A percentile compares a stretch with the other conserved stretches of the same genome.
phyloP scores from a whole-genome alignment of 2,329 filamentous ascomycete genomes.

The Sporothrix euskadiensis region DNA sequence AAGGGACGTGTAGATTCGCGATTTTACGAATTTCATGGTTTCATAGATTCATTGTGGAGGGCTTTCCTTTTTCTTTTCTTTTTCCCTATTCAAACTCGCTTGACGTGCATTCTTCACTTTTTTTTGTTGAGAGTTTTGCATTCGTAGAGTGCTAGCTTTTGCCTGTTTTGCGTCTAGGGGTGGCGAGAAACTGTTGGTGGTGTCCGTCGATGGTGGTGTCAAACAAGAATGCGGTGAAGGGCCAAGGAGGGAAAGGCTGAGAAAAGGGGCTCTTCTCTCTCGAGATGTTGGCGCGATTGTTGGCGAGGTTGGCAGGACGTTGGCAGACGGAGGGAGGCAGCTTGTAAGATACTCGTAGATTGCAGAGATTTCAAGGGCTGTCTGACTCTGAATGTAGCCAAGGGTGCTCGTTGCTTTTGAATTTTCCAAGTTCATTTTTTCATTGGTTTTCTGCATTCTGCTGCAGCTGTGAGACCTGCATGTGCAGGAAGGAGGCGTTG shows the following conservation, averaged over 20 bases:
- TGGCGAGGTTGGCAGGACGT: not conserved
- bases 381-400: not conserved
- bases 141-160: not conserved
- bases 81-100: not conserved
- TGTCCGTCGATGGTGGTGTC: not conserved
- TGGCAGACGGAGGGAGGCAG: not conserved
- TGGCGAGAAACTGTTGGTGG: not conserved
- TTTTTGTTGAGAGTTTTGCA: not conserved
- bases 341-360: not conserved
- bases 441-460: not conserved
- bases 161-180: conserved; percentile 11
- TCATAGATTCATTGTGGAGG: not conserved
- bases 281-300: not conserved
- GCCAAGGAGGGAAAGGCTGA: not conserved
- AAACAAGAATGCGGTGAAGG: conserved; percentile 1
- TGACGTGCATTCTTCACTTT: not conserved
- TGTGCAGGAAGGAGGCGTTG: not conserved
- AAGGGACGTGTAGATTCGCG: not conserved
- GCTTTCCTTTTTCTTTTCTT: not conserved
- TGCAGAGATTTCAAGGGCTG: not conserved
- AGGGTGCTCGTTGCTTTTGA: not conserved
- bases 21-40: not conserved
- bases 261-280: not conserved
- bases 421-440: not conserved
- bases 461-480: not conserved